Conservation (phyloP, 169 alveolate species). For the Plasmodium berghei region DNA sequence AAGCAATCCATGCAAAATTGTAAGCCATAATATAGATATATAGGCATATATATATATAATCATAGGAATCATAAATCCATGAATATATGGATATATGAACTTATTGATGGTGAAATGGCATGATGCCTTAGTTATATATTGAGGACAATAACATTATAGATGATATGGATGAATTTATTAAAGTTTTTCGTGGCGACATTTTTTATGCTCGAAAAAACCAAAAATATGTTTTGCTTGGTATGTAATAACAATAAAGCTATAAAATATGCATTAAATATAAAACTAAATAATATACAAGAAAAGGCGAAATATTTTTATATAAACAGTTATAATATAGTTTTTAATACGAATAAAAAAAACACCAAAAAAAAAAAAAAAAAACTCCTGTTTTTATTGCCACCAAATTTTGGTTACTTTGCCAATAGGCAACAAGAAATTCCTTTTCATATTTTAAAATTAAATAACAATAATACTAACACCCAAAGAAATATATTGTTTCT, state of each 20-base stretch:
- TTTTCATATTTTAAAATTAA: no score
- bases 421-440: not conserved
- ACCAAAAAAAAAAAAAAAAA: not conserved
- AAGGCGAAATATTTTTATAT: slow-evolving; percentile 1
- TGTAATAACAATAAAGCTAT: slow-evolving; percentile 5
- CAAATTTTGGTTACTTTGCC: not conserved
- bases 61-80: not conserved
- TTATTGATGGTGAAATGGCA: not conserved
- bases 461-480: no score
- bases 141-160: not conserved
- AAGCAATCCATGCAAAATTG: no score
- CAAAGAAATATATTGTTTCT: no score
- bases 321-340: not conserved
- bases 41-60: no score
- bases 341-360: no score
- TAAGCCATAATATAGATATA: no score
- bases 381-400: slow-evolving; percentile 6
- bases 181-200: not conserved
- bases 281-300: slow-evolving; percentile 26
- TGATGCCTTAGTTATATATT: no score
- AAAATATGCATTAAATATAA: slow-evolving; percentile 19
- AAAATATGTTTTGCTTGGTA: slow-evolving; percentile 37
- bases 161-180: slow-evolving; percentile 37
- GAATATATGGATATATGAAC: not conserved
- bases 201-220: slow-evolving; percentile 1